Evolutionary conservation across 83 land plant genomes (phyloP), one percentile per base, ranked within the genome.

Genomic region (Diphasiastrum complanatum): DNA sequence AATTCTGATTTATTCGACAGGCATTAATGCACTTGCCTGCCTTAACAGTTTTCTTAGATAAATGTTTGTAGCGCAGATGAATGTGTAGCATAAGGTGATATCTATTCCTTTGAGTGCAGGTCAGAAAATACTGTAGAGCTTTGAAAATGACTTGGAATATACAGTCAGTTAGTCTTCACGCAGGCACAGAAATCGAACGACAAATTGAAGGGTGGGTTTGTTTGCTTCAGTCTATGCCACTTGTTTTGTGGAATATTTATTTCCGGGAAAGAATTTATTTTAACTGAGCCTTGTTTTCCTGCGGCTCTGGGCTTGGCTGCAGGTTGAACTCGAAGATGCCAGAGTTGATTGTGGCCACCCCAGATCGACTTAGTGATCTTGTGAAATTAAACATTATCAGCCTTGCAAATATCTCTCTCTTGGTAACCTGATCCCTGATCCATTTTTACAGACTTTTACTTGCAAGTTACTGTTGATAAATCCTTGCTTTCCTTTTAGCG

Each of bases 351-450:
- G 23, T 56, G 33, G 60, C 60, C 14, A 56, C 60, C 10, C 60
- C 60, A 33, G 60, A 56, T 33, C 18, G 60, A 18, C 60, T 56
- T 32, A 10, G 37, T 56, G 60, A 56, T n/a, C 60, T 56, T 31
- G 40, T 56, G 2, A 14, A 20, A 5, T 8, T 56, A 1, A 33
- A 33, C 18, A 41, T 41, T 2, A 41, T 56, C 19, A 33, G 40
- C 3, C 4, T 56, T 18, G 5, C 60, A 33, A 56, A 56, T 33
- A 22, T 56, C 38, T 26, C 33, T 56, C 20, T 56, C 12, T 33
- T 56, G 60, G 60, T 56, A 56, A 3, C 6, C 4, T 8, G 4
- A 18, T 4, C 23, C 23, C 16, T 24, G 11, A 38, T 6, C n/a
- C n/a, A n/a, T n/a, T n/a, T n/a, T n/a, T n/a, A n/a, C n/a, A n/a